phyloP scores from a whole-genome alignment of 2,329 filamentous ascomycete species.

The Phialemoniopsis sp. region DNA sequence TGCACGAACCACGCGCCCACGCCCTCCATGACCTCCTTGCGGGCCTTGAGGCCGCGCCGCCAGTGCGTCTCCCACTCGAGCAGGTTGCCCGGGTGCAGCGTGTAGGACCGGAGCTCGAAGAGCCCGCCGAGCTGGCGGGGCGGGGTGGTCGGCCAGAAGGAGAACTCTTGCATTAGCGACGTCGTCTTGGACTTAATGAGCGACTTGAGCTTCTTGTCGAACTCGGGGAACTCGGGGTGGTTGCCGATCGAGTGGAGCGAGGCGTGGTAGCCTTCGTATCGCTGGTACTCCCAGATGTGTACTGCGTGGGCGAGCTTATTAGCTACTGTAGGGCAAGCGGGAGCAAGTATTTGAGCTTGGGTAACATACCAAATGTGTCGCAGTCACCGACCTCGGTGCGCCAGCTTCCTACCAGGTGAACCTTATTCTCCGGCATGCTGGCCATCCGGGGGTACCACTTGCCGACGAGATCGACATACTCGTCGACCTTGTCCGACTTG shows the following conservation, averaged over 20 bases:
- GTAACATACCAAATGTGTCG: slow-evolving; percentile 80
- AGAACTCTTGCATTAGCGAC: slow-evolving; percentile 98
- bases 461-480: slow-evolving; percentile 87
- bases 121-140: slow-evolving; percentile 86
- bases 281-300: slow-evolving; percentile 99
- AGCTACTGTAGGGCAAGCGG: neutral
- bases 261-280: slow-evolving; percentile 91
- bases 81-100: slow-evolving; percentile 89
- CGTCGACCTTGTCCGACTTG: slow-evolving; percentile 90
- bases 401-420: slow-evolving; percentile 96
- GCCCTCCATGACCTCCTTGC: slow-evolving; percentile 96
- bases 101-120: slow-evolving; percentile 96
- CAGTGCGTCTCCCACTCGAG: slow-evolving; percentile 99
- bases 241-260: slow-evolving; percentile 80
- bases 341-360: no score
- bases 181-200: slow-evolving; percentile 81
- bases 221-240: slow-evolving; percentile 79
- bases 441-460: slow-evolving; percentile 92
- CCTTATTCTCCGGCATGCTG: slow-evolving; percentile 78
- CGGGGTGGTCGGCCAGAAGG: slow-evolving; percentile 95
- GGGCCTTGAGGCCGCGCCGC: slow-evolving; percentile 84
- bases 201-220: slow-evolving; percentile 80
- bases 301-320: slow-evolving; percentile 49
- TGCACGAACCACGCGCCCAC: slow-evolving; percentile 99
- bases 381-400: slow-evolving; percentile 95